Evolutionary conservation across 1,284 basidiomycete genomes (phyloP).

Genomic region (Puccinia coronata): DNA sequence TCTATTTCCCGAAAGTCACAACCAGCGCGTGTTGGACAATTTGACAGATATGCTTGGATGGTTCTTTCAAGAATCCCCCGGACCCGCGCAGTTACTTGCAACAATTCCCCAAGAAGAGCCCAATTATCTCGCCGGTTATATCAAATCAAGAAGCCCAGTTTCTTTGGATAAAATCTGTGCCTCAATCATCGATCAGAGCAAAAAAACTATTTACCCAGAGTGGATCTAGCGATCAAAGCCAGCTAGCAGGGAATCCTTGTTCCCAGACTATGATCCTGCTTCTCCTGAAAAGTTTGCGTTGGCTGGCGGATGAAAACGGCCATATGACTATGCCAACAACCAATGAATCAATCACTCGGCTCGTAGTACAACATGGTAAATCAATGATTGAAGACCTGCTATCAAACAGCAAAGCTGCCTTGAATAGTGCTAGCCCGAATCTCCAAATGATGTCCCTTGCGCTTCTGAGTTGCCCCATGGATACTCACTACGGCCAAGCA

Average conservation of each 20-base stretch:
- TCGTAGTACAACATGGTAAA: conserved; percentile 32
- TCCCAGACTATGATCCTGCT: conserved; percentile 26
- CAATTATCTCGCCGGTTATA: conserved; percentile 22
- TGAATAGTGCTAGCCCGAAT: conserved; percentile 12
- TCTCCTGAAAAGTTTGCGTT: conserved; percentile 30
- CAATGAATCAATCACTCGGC: conserved; percentile 21
- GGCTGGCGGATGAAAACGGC: conserved; percentile 32
- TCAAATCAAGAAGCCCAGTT: conserved; percentile 25
- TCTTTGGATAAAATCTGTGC: conserved; percentile 44
- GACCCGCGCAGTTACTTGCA: not conserved
- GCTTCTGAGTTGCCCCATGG: conserved; percentile 32
- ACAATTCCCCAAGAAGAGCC: not conserved
- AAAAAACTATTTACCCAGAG: conserved; percentile 14
- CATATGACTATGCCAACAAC: conserved; percentile 7
- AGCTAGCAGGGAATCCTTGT: not conserved
- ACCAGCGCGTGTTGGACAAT: conserved; percentile 28
- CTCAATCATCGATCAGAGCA: conserved; percentile 29
- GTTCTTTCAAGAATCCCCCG: conserved; percentile 23
- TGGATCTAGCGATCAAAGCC: not conserved
- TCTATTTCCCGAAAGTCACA: conserved; percentile 21
- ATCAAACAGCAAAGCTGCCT: conserved; percentile 33
- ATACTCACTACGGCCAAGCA: not conserved
- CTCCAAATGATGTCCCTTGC: conserved; percentile 24
- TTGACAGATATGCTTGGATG: conserved; percentile 33
- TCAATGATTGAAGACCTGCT: conserved; percentile 34